These are phyloP conservation scores for Craspedostauros australis DNA, from an alignment of 108 stramenopile species.

Conservation along the genomic window DNA sequence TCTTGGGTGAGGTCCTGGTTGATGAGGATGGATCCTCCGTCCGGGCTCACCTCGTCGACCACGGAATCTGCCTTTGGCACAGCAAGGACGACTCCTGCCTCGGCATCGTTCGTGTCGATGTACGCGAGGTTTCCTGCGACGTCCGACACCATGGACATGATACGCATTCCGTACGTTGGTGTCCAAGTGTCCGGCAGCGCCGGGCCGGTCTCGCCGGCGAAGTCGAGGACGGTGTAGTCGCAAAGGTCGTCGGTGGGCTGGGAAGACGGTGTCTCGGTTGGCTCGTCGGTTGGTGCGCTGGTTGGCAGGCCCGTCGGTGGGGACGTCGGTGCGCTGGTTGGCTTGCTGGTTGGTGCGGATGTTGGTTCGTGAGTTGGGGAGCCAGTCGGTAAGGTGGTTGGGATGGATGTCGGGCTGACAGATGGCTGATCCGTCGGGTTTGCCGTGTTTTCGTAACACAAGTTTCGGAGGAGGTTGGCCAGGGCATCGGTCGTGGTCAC, in stretches of 20 bases:
- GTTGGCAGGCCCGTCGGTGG: not conserved
- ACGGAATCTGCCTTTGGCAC: not conserved
- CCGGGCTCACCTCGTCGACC: not conserved
- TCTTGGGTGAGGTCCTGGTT: constrained; percentile 1
- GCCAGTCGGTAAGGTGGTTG: not conserved
- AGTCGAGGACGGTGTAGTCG: constrained; percentile 5
- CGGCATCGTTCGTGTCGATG: not conserved
- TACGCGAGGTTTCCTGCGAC: not conserved
- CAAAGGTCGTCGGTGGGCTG: constrained; percentile 3
- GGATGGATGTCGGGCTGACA: not conserved
- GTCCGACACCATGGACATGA: not conserved
- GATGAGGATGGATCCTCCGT: not conserved
- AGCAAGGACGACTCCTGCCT: not conserved
- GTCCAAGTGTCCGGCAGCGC: not conserved
- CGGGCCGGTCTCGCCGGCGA: not conserved
- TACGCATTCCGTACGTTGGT: not conserved
- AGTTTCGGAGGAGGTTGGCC: not conserved
- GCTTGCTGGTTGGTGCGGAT: not conserved
- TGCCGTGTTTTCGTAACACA: constrained; percentile 10
- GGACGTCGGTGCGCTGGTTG: not conserved
- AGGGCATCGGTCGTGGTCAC: not conserved
- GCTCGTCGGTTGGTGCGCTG: not conserved
- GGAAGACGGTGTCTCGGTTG: not conserved
- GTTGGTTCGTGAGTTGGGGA: not conserved
- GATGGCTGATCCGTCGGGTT: not conserved